Percentiles rank a stretch among this genome's conserved stretches.
Evolutionary conservation across 768 basidiomycete genomes (phyloP).

Genomic region (Calocera cornea): DNA sequence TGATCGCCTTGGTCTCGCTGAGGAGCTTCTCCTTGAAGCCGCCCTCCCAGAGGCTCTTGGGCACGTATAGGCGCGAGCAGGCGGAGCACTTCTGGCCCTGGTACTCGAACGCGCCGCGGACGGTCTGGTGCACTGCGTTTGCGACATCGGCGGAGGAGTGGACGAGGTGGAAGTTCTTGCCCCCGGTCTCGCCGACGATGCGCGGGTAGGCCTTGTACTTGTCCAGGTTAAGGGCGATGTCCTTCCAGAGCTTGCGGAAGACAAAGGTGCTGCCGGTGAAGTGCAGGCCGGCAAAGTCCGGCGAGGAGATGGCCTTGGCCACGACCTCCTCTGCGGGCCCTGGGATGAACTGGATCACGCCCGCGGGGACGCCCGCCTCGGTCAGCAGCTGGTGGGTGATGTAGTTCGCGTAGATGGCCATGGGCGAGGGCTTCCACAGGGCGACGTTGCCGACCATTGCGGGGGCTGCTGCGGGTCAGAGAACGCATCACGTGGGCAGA

Average conservation of each 20-base stretch:
- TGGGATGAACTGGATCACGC: slow-evolving; percentile 95
- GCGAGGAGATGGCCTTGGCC: slow-evolving; percentile 64
- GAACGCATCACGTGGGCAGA: slow-evolving; percentile 5
- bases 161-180: slow-evolving; percentile 96
- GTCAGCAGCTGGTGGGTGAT: slow-evolving; percentile 76
- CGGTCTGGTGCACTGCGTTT: slow-evolving; percentile 79
- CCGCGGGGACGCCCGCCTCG: slow-evolving; percentile 87
- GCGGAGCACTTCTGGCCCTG: slow-evolving; percentile 98
- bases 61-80: slow-evolving; percentile 78
- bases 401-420: slow-evolving; percentile 91
- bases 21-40: slow-evolving; percentile 77
- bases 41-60: slow-evolving; percentile 63
- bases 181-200: slow-evolving; percentile 92
- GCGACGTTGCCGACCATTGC: slow-evolving; percentile 90
- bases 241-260: slow-evolving; percentile 94
- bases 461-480: slow-evolving; percentile 39
- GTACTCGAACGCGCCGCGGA: slow-evolving; percentile 90
- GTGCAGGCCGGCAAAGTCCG: slow-evolving; percentile 74
- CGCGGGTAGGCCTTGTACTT: slow-evolving; percentile 80
- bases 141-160: slow-evolving; percentile 75
- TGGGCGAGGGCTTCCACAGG: slow-evolving; percentile 96
- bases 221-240: slow-evolving; percentile 80
- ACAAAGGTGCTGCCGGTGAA: slow-evolving; percentile 93
- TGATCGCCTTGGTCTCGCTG: slow-evolving; percentile 67
- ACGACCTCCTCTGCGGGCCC: slow-evolving; percentile 78